A percentile compares a stretch with the other conserved stretches of the same genome.
Evolutionary conservation across 2,329 filamentous ascomycete genomes (phyloP).

Genomic region (Lecanosticta acicola): DNA sequence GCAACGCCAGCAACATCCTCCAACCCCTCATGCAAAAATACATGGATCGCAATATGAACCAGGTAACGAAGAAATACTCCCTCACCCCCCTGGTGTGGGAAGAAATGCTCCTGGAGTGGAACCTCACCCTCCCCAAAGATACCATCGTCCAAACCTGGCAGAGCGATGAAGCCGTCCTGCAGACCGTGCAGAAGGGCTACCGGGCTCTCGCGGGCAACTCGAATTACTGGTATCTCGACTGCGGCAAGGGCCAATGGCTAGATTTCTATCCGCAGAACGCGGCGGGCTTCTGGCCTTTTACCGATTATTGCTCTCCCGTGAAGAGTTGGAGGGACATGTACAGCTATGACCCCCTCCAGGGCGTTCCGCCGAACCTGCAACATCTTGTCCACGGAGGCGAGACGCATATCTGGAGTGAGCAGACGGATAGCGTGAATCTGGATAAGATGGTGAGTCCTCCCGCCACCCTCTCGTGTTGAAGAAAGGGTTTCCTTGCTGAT

Average conservation of each 20-base stretch:
- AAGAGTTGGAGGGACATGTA: slow-evolving; percentile 82
- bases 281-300: slow-evolving; percentile 59
- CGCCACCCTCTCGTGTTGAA: too few species aligned
- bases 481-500: slow-evolving; percentile 3
- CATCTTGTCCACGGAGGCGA: slow-evolving; percentile 75
- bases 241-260: slow-evolving; percentile 73
- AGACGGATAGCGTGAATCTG: slow-evolving; percentile 68
- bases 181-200: slow-evolving; percentile 58
- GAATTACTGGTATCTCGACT: slow-evolving; percentile 72
- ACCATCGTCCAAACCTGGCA: slow-evolving; percentile 77
- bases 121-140: slow-evolving; percentile 64
- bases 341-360: slow-evolving; percentile 66
- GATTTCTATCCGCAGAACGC: slow-evolving; percentile 57
- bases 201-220: slow-evolving; percentile 71
- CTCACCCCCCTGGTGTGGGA: slow-evolving; percentile 80
- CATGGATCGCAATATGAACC: slow-evolving; percentile 62
- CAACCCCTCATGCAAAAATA: slow-evolving; percentile 73
- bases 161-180: slow-evolving; percentile 55
- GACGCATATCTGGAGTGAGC: slow-evolving; percentile 74
- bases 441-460: slow-evolving; percentile 51
- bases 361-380: slow-evolving; percentile 56
- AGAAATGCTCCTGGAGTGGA: slow-evolving; percentile 75
- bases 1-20: slow-evolving; percentile 59
- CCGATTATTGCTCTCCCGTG: slow-evolving; percentile 72
- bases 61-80: slow-evolving; percentile 54